Evolutionary conservation across 441 rosid genomes (phyloP).

Genomic region (Syzygium malaccense): DNA sequence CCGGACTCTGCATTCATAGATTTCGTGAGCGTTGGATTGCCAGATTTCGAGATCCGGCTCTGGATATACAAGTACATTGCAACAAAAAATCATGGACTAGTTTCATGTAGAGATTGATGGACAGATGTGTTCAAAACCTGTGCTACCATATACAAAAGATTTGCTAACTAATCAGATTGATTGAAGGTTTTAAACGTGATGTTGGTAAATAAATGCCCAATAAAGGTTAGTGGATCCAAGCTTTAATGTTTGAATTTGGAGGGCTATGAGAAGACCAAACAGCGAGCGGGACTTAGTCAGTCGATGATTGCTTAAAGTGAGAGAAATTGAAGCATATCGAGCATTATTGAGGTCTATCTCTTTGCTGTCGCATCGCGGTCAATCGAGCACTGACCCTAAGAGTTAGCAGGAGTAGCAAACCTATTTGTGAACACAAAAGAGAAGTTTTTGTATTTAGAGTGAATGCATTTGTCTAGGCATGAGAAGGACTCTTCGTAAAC

Average conservation of each 20-base stretch:
- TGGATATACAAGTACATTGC: background rate
- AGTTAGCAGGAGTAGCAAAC: background rate
- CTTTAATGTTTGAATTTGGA: background rate
- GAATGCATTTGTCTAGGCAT: too few relatives aligned
- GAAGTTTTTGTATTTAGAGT: too few relatives aligned
- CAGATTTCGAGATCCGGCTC: background rate
- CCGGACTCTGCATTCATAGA: background rate
- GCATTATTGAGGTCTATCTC: too few relatives aligned
- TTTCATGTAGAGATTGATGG: background rate
- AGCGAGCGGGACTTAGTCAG: background rate
- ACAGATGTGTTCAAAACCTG: background rate
- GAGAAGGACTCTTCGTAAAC: too few relatives aligned
- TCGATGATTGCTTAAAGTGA: background rate
- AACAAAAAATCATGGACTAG: background rate
- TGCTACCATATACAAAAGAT: rapidly evolving
- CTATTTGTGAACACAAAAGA: background rate
- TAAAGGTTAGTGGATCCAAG: background rate
- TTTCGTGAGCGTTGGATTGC: background rate
- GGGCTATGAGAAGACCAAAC: background rate
- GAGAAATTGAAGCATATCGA: too few relatives aligned
- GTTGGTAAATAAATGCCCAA: background rate
- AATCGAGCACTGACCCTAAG: background rate
- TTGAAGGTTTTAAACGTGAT: background rate
- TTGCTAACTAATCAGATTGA: background rate
- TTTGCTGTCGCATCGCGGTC: too few relatives aligned